A percentile compares a stretch with the other conserved stretches of the same genome.
These are phyloP conservation scores for Fusarium avenaceum DNA, from an alignment of 2,329 filamentous ascomycete species.

Conservation along the genomic window DNA sequence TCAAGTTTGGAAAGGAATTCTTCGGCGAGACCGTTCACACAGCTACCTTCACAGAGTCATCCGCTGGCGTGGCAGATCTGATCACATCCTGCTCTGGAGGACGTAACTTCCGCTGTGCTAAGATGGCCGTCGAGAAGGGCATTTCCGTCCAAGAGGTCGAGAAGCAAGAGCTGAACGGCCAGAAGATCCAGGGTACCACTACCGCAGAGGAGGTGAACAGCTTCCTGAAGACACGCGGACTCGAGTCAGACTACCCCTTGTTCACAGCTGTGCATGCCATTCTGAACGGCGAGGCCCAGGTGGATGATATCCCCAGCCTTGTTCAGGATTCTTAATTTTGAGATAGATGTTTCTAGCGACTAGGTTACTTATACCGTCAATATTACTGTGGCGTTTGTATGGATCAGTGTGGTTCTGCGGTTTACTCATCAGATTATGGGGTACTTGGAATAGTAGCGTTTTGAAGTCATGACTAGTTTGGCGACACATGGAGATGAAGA, in stretches of 20 bases:
- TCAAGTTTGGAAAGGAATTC: conserved; percentile 94
- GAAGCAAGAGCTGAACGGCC: conserved; percentile 89
- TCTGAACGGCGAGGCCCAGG: conserved; percentile 79
- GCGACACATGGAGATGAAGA: not conserved
- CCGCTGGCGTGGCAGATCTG: conserved; percentile 92
- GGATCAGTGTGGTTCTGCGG: conserved; percentile 30
- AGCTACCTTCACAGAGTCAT: conserved; percentile 96
- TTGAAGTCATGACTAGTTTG: conserved; percentile 11
- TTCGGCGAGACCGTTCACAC: conserved; percentile 85
- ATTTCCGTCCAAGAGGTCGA: conserved; percentile 90
- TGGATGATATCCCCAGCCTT: conserved; percentile 84
- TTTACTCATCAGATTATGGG: conserved; percentile 19
- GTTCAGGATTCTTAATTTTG: conserved; percentile 58
- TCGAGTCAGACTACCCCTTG: conserved; percentile 88
- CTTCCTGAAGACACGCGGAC: conserved; percentile 83
- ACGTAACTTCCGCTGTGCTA: conserved; percentile 94
- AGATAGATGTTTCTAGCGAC: conserved; percentile 8
- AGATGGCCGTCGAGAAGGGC: conserved; percentile 84
- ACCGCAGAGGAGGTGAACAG: conserved; percentile 92
- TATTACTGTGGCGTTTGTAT: conserved; percentile 43
- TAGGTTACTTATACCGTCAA: conserved; percentile 22
- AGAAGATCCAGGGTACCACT: conserved; percentile 94
- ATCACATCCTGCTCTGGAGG: conserved; percentile 95
- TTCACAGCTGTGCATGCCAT: conserved; percentile 91
- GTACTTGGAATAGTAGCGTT: conserved; percentile 34